These are phyloP conservation scores for Aureobasidium sp. DNA, from an alignment of 2,329 filamentous ascomycete species.

Conservation along the genomic window DNA sequence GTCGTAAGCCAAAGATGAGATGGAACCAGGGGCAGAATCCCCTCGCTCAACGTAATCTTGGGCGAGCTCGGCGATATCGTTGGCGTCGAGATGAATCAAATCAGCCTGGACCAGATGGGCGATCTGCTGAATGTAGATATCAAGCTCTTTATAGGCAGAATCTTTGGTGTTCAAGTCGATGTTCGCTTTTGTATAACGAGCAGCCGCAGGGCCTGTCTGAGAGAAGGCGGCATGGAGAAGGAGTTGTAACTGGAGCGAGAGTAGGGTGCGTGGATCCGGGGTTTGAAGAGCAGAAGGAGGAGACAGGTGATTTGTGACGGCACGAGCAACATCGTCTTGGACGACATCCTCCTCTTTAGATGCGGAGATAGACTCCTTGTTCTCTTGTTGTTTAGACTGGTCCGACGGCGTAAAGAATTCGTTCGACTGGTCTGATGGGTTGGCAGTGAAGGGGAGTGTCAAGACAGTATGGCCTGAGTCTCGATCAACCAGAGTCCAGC, in stretches of 20 bases:
- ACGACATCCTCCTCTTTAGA: neutral
- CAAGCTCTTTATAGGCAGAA: constrained; percentile 47
- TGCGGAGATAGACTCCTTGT: neutral
- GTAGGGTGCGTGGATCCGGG: constrained; percentile 30
- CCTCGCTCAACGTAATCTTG: constrained; percentile 59
- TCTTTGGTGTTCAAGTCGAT: constrained; percentile 53
- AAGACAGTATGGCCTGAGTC: constrained; percentile 10
- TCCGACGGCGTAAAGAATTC: constrained; percentile 8
- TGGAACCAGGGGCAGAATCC: constrained; percentile 43
- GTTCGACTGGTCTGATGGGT: neutral
- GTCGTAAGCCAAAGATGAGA: constrained; percentile 45
- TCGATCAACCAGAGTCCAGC: constrained; percentile 11
- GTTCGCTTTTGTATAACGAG: constrained; percentile 44
- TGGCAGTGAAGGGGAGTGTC: constrained; percentile 4
- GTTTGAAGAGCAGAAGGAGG: neutral
- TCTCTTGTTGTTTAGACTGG: neutral
- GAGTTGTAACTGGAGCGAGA: constrained; percentile 35
- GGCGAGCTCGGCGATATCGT: constrained; percentile 62
- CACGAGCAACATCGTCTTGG: neutral
- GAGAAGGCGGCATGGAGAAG: constrained; percentile 16
- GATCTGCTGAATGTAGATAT: constrained; percentile 56
- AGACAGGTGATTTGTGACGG: neutral
- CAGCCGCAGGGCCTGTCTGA: constrained; percentile 1
- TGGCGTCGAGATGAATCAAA: constrained; percentile 60
- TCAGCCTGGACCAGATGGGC: constrained; percentile 58